Evolutionary conservation across 257 asterid species (phyloP), one percentile per base, ranked within the genome.

Genomic region (Nicotiana undulata): DNA sequence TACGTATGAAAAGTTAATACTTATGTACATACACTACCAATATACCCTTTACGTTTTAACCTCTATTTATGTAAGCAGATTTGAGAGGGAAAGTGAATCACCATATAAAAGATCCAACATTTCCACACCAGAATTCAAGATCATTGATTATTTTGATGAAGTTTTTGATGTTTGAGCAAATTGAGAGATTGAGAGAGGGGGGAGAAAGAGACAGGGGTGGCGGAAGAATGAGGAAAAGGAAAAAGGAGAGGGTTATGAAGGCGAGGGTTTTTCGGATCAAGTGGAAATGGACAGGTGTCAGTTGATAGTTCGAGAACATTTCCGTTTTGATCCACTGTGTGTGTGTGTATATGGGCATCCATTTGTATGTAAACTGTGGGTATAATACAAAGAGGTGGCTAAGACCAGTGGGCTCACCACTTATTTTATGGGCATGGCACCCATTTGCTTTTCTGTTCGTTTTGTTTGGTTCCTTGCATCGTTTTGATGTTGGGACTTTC

Each of bases 31-130:
- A 51, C 20, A 53, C 60, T 53, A 53, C 20, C 15, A 13, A 13
- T 51, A 12, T 51, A 51, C 56, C 18, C 56, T 51, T 10, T 51
- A 37, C 2, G 22, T n/a, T 51, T 32, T 16, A 11, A 12, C 66
- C 34, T 11, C 4, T 20, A 44, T 89, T 92, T 90, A 89, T 90
- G 90, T 64, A 86, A 72, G 75, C 91, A 90, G 87, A 91, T 90
- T 82, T 88, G 67, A 85, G 93, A 88, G 18, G 95, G 95, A 61
- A 86, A 87, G 82, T 90, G 93, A 82, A 91, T 89, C 74, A 90
- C 89, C 67, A 88, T 75, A 81, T 89, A 91, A 63, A 83, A 4
- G 20, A 15, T 16, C 22, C 20, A 53, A 17, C 60, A 13, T 17
- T 53, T 15, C n/a, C 20, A 1, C 20, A 53, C 3, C 3, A 53